Conservation (phyloP, 202 grass and related monocot genomes). For the Saccharum hybrid region DNA sequence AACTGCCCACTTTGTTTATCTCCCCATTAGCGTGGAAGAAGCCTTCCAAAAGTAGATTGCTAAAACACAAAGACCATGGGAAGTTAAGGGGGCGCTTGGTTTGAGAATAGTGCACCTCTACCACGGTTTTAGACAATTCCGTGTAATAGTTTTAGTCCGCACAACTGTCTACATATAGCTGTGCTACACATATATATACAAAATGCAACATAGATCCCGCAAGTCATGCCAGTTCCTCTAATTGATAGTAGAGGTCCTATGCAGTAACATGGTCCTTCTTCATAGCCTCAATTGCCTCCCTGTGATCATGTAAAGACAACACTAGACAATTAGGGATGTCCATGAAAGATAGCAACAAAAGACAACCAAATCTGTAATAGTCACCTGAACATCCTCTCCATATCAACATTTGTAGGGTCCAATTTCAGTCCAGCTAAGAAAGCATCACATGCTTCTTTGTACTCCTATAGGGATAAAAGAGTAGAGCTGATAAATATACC, state of each 20-base stretch:
- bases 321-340: neutral
- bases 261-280: neutral
- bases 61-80: neutral
- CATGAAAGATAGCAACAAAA: neutral
- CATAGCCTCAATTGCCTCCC: neutral
- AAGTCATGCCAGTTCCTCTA: neutral
- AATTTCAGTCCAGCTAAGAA: constrained; percentile 4
- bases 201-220: neutral
- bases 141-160: neutral
- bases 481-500: neutral
- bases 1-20: neutral
- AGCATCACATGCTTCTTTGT: constrained; percentile 8
- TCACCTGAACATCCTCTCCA: neutral
- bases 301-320: constrained; percentile 5
- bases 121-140: neutral
- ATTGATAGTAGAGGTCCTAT: neutral
- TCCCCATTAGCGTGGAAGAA: neutral
- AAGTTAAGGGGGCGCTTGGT: neutral
- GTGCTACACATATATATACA: neutral
- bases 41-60: neutral
- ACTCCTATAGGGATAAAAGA: neutral
- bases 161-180: neutral
- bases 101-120: too few relatives aligned
- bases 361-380: neutral
- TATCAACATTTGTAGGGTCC: too few relatives aligned